These are phyloP conservation scores for Astragalus glycyphyllos DNA, from an alignment of 306 rosid species.

Conservation along the genomic window DNA sequence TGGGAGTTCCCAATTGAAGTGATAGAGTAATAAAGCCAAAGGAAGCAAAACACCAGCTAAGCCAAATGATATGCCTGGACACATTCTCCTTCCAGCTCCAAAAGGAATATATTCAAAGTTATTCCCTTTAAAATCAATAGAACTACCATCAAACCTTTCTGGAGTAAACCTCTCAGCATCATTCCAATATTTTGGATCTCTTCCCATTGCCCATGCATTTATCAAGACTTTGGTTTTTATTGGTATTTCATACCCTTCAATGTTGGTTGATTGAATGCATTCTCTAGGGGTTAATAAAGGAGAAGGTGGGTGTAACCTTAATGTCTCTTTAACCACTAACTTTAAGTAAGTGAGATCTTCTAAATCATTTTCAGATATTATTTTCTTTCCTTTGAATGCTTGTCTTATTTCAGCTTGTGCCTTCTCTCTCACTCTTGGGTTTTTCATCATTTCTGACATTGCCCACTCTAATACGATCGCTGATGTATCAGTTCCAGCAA, in stretches of 20 bases:
- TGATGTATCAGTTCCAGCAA: slow-evolving; percentile 24
- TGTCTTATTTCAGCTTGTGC: background rate
- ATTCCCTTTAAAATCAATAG: background rate
- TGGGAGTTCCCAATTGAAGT: background rate
- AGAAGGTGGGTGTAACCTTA: background rate
- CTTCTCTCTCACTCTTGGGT: background rate
- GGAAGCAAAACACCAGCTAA: background rate
- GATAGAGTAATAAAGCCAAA: background rate
- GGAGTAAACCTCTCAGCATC: slow-evolving; percentile 21
- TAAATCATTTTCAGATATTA: background rate
- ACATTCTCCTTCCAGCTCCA: slow-evolving; percentile 18
- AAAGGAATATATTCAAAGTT: slow-evolving; percentile 9
- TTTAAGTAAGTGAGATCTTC: background rate
- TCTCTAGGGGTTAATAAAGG: slow-evolving; percentile 24
- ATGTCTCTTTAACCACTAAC: slow-evolving; percentile 1
- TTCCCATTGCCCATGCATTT: slow-evolving; percentile 19
- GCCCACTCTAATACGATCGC: slow-evolving; percentile 21
- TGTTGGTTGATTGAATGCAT: background rate
- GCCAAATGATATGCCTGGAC: slow-evolving; percentile 13
- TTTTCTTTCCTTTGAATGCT: background rate
- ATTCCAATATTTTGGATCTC: slow-evolving; percentile 41
- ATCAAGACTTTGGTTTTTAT: background rate
- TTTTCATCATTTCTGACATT: slow-evolving; percentile 1
- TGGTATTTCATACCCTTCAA: slow-evolving; percentile 2
- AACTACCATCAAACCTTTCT: slow-evolving; percentile 11